Evolutionary conservation across 2,329 filamentous ascomycete species (phyloP).

Genomic region (Claviceps quebecensis): DNA sequence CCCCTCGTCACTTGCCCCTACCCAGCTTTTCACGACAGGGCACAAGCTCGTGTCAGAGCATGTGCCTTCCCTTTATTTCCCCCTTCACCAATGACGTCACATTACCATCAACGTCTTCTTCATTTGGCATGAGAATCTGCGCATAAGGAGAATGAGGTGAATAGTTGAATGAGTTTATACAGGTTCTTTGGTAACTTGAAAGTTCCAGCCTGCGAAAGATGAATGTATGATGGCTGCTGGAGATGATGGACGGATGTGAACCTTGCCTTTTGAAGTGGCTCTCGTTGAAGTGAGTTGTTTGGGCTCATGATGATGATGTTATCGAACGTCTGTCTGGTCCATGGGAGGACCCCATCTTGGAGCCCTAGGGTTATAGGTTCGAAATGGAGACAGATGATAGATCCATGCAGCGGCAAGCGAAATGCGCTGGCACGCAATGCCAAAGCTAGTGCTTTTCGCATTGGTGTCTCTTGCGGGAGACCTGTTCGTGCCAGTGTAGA

Average conservation of each 20-base stretch:
- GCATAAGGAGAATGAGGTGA: constrained; percentile 12
- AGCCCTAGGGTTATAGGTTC: constrained; percentile 5
- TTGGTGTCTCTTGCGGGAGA: constrained; percentile 6
- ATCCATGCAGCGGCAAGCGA: constrained; percentile 1
- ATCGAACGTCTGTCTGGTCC: neutral
- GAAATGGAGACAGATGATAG: constrained; percentile 3
- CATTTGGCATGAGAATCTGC: constrained; percentile 23
- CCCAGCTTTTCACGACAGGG: neutral
- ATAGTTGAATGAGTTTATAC: constrained; percentile 12
- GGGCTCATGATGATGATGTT: constrained; percentile 4
- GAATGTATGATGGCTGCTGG: constrained; percentile 6
- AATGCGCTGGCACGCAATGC: neutral
- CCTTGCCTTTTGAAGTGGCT: constrained; percentile 6
- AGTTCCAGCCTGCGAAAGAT: constrained; percentile 41
- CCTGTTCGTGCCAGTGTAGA: constrained; percentile 8
- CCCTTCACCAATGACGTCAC: constrained; percentile 18
- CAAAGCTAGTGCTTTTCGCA: constrained; percentile 14
- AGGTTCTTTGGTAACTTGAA: constrained; percentile 50
- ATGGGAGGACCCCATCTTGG: constrained; percentile 2
- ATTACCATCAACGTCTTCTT: constrained; percentile 13
- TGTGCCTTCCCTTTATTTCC: constrained; percentile 7
- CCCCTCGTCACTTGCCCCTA: neutral
- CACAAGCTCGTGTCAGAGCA: constrained; percentile 13
- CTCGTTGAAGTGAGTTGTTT: constrained; percentile 8
- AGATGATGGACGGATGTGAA: constrained; percentile 10